Base-by-base conservation (phyloP, 192 early-diverging fungal species). In the Coemansia sp. region DNA sequence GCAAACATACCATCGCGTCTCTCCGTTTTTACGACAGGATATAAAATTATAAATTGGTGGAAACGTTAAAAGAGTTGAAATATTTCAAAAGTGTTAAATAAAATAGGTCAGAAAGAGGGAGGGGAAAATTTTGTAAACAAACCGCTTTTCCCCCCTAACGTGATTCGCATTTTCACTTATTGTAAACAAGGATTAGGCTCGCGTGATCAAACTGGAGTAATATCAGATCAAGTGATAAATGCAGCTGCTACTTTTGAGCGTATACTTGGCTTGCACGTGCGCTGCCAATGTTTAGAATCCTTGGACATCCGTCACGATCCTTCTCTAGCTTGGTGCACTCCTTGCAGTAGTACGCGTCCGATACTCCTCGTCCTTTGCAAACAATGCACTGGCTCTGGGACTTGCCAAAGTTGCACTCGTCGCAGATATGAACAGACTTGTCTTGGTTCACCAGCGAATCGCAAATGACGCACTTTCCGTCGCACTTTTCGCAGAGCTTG, bases 281-380 rank as follows among this genome's bases (percentile, higher is more conserved):
- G 35, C 88, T 89, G 45, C 96, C 96, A 23, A 98, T 69, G 75
- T 98, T 98, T n/a, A 98, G 87, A 82, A 98, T 96, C 78, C 96
- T 96, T 57, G 96, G 96, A 69, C 96, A 98, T 10, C 96, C 96
- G 69, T 98, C 96, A 40, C 96, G 85, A 73, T 97, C 95, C 73
- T 96, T 96, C 59, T 98, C 96, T 60, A 91, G 87, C 50, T 87
- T 82, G 29, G 91, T 91, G 69, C 95, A 98, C 50, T 91, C 90
- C 43, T 87, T 91, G 78, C 96, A 98, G 66, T 98, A 98, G 75
- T 93, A 96, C 0, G 95, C 95, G 75, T 96, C 94, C 17, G 92
- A 93, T 22, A 96, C 86, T 22, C 96, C 95, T 48, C 85, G 85
- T 20, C 89, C 87, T 59, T 91, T 94, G 70, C 96, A 98, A 54